Evolutionary conservation across 257 asterid species (phyloP).

Genomic region (Mitragyna speciosa): DNA sequence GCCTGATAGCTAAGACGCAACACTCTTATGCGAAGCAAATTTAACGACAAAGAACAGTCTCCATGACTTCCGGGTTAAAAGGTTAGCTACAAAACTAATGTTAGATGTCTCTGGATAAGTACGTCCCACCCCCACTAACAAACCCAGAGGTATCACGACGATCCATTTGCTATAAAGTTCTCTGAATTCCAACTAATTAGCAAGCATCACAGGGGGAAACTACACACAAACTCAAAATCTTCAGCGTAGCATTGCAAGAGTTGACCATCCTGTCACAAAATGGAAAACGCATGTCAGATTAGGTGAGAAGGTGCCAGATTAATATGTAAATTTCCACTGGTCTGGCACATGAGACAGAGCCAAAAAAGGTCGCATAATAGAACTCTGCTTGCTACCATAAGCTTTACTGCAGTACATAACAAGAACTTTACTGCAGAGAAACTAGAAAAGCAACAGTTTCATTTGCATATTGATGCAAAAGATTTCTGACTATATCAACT

Average conservation of each 20-base stretch:
- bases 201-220: slow-evolving; percentile 32
- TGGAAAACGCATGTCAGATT: slow-evolving; percentile 19
- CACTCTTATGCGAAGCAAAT: slow-evolving; percentile 48
- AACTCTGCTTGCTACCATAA: not conserved
- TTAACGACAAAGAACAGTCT: slow-evolving; percentile 60
- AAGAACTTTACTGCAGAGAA: not conserved
- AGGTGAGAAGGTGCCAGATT: not conserved
- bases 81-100: slow-evolving; percentile 51
- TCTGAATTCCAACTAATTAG: slow-evolving; percentile 25
- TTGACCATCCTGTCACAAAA: slow-evolving; percentile 52
- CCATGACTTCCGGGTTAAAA: slow-evolving; percentile 79
- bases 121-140: slow-evolving; percentile 91
- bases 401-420: not conserved
- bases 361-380: not conserved
- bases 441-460: not conserved
- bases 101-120: slow-evolving; percentile 64
- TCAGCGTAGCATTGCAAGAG: slow-evolving; percentile 21
- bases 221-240: slow-evolving; percentile 32
- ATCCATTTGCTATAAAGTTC: slow-evolving; percentile 54
- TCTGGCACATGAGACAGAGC: not conserved
- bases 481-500: too few relatives aligned
- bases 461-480: too few relatives aligned
- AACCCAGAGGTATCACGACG: slow-evolving; percentile 95
- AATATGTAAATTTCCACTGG: not conserved
- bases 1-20: slow-evolving; percentile 40